Evolutionary conservation across 139 green algal species (phyloP).

Genomic region (Penium margaritaceum): DNA sequence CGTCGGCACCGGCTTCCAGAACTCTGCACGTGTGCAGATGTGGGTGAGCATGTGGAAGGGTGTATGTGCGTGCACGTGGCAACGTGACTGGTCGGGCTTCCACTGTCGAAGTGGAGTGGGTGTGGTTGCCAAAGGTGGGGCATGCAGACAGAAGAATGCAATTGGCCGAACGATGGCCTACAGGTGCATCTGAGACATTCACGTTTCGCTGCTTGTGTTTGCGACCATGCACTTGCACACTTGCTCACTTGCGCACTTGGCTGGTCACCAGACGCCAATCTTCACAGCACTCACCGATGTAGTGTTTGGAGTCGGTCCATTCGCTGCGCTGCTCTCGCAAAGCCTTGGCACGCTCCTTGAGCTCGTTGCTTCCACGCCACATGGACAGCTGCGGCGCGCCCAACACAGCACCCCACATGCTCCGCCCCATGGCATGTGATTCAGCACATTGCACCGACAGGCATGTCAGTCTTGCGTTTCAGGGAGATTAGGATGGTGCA

Average conservation of each 20-base stretch:
- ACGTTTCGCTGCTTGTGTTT: neutral
- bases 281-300: slow-evolving; percentile 37
- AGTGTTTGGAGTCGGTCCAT: slow-evolving; percentile 22
- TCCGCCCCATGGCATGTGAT: neutral
- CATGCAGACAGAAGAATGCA: slow-evolving; percentile 1
- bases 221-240: no score
- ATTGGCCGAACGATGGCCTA: neutral
- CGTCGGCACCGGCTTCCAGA: slow-evolving; percentile 48
- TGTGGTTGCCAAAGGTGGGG: neutral
- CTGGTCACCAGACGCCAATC: no score
- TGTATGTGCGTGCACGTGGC: no score
- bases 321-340: slow-evolving; percentile 13
- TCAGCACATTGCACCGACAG: no score
- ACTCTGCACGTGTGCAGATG: no score
- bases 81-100: no score
- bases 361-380: slow-evolving; percentile 68
- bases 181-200: neutral
- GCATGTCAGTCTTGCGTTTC: no score
- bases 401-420: neutral
- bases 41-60: no score
- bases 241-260: no score
- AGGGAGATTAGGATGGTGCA: no score
- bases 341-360: slow-evolving; percentile 48
- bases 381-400: slow-evolving; percentile 70
- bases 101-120: neutral